Conservation (phyloP, 495 filamentous ascomycete genomes). For the Aspergillus kassunensis region DNA sequence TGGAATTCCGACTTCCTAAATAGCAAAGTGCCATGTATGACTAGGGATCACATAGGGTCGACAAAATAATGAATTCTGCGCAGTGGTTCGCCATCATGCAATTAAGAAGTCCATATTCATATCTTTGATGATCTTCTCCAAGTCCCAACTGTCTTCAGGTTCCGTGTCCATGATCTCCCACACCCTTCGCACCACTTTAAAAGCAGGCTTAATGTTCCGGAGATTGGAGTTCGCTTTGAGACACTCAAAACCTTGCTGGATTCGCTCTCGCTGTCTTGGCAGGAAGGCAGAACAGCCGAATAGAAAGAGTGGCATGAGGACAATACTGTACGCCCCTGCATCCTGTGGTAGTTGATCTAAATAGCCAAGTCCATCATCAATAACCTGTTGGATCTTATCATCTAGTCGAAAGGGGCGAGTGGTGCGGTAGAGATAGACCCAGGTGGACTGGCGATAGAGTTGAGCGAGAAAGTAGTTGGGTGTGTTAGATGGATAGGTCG, state of each 20-base stretch:
- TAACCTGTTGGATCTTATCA: slow-evolving; percentile 65
- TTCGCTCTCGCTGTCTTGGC: slow-evolving; percentile 61
- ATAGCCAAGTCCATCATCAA: slow-evolving; percentile 71
- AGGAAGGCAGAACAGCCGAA: slow-evolving; percentile 81
- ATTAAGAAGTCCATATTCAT: slow-evolving; percentile 82
- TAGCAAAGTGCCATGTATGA: too few species aligned
- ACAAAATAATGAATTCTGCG: too few species aligned
- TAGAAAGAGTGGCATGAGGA: slow-evolving; percentile 84
- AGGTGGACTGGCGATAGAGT: slow-evolving; percentile 85
- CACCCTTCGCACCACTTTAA: slow-evolving; percentile 68
- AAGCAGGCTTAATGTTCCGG: slow-evolving; percentile 73
- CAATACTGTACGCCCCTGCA: slow-evolving; percentile 66
- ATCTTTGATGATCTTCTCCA: slow-evolving; percentile 73
- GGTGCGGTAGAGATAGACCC: slow-evolving; percentile 85
- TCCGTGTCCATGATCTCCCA: slow-evolving; percentile 80
- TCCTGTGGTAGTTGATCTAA: slow-evolving; percentile 59
- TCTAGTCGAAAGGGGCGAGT: slow-evolving; percentile 69
- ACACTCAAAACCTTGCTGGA: slow-evolving; percentile 62
- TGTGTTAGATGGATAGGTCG: slow-evolving; percentile 64
- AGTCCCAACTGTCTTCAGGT: slow-evolving; percentile 80
- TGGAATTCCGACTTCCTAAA: too few species aligned
- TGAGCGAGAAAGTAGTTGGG: slow-evolving; percentile 71
- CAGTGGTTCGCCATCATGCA: too few species aligned
- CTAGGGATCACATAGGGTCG: too few species aligned
- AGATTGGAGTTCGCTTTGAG: slow-evolving; percentile 75